A percentile compares a stretch with the other conserved stretches of the same genome.
These are phyloP conservation scores for Aspergillus pseudotamarii DNA, from an alignment of 2,329 filamentous ascomycete genomes.

Conservation along the genomic window DNA sequence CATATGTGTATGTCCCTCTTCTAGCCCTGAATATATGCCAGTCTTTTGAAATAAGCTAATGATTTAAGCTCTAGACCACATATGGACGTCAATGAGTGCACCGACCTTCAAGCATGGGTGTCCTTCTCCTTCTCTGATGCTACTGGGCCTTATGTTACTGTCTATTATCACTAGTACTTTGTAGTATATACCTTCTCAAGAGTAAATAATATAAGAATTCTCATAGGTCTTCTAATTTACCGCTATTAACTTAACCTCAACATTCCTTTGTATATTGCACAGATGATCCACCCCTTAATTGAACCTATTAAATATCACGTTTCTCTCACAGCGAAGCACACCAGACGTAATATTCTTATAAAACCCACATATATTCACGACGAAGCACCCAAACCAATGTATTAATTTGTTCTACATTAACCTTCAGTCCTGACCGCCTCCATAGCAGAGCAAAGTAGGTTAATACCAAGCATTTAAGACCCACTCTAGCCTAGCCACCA, in stretches of 20 bases:
- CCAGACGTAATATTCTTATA: no score
- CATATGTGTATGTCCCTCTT: constrained; percentile 14
- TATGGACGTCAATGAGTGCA: background rate
- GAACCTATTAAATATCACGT: no score
- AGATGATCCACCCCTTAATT: no score
- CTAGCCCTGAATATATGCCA: background rate
- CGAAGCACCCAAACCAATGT: background rate
- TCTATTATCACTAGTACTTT: background rate
- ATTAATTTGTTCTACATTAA: background rate
- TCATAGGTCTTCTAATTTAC: no score
- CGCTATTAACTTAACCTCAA: no score
- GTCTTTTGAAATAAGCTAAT: background rate
- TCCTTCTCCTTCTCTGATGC: background rate
- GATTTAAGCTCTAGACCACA: background rate
- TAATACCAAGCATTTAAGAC: background rate
- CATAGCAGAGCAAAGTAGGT: background rate
- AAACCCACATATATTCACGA: no score
- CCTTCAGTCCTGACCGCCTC: no score
- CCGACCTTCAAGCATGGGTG: background rate
- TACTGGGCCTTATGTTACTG: background rate
- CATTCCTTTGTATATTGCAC: no score
- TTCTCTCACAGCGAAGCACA: no score
- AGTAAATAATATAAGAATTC: no score
- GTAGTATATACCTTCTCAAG: no score
- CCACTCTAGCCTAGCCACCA: background rate